Evolutionary conservation across 129 eudicot genomes (phyloP), one percentile per base, ranked within the genome.

Genomic region (Flaveria bidentis): DNA sequence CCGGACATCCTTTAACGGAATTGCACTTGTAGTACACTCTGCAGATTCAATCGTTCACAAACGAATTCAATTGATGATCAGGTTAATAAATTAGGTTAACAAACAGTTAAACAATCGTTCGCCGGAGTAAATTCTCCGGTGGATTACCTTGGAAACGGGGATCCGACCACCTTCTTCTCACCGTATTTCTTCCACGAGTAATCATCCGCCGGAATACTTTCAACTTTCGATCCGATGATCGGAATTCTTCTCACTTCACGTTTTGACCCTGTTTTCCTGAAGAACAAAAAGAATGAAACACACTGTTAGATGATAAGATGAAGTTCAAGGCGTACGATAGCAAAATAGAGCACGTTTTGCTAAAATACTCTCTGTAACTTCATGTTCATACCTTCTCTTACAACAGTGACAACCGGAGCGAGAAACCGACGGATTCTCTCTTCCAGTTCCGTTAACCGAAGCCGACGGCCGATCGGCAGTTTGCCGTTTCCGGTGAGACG

Each of bases 101-200:
- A 36, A 36, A 36, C 41, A 36, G 7, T 36, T 36, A 36, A 36
- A 36, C 41, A 5, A 0, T 23, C 12, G 52, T 20, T 63, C n/a
- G 17, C 28, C 64, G 33, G 64, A 60, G 17, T 25, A 12, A 60
- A 25, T 46, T 45, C 25, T 61, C 47, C 7, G 11, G 50, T 74
- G 56, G 56, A 26, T 64, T 85, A 89, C 97, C 96, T 82, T 49
- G 96, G 96, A 71, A 84, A 88, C 2, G 78, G 90, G 1, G 94
- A 83, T 62, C 94, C 94, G 33, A 85, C 82, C 84, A 88, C 82
- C 25, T 89, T 84, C 84, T 92, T 89, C 69, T 92, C 91, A 42
- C 96, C 98, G 73, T 90, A 90, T 57, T 92, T 92, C 77, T 87
- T 88, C 98, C 98, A 92, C 4, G 98, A 88, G 76, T 77, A 92